phyloP scores from a whole-genome alignment of 306 rosid species.

The Vigna radiata region DNA sequence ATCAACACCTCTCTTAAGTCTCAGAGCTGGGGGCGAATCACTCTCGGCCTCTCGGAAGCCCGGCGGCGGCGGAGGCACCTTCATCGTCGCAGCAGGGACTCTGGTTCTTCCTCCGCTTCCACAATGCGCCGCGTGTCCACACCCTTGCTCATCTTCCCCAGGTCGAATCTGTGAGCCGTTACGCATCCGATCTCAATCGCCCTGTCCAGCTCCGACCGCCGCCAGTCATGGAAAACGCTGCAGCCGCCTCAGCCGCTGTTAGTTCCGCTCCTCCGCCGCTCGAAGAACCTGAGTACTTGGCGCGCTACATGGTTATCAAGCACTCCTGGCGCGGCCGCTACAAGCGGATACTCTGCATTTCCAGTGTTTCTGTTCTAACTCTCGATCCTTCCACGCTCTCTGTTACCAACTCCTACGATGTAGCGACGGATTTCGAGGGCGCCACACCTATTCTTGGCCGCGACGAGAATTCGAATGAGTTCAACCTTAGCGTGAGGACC shows the following conservation, averaged over 20 bases:
- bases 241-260: conserved; percentile 38
- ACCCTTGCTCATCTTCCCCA: conserved; percentile 79
- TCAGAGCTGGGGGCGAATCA: conserved; percentile 99
- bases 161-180: conserved; percentile 72
- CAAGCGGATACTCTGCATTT: conserved; percentile 88
- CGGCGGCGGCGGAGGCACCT: conserved; percentile 63
- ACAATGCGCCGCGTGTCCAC: conserved; percentile 83
- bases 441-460: conserved; percentile 79
- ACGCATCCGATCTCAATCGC: conserved; percentile 62
- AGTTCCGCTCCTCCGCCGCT: conserved; percentile 49
- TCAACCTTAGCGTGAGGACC: conserved; percentile 77
- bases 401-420: conserved; percentile 86
- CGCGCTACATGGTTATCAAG: conserved; percentile 80
- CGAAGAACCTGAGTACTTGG: conserved; percentile 94
- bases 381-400: conserved; percentile 87
- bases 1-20: conserved; percentile 48
- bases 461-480: conserved; percentile 84
- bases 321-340: conserved; percentile 99
- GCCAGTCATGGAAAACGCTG: conserved; percentile 53
- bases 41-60: conserved; percentile 86
- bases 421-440: conserved; percentile 69
- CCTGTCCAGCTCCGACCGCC: conserved; percentile 35
- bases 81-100: conserved; percentile 62
- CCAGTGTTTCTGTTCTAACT: conserved; percentile 65
- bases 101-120: conserved; percentile 75